Evolutionary conservation across 208 protist genomes (phyloP), one percentile per base, ranked within the genome.

Genomic region (Vickermania spadyakhi): DNA sequence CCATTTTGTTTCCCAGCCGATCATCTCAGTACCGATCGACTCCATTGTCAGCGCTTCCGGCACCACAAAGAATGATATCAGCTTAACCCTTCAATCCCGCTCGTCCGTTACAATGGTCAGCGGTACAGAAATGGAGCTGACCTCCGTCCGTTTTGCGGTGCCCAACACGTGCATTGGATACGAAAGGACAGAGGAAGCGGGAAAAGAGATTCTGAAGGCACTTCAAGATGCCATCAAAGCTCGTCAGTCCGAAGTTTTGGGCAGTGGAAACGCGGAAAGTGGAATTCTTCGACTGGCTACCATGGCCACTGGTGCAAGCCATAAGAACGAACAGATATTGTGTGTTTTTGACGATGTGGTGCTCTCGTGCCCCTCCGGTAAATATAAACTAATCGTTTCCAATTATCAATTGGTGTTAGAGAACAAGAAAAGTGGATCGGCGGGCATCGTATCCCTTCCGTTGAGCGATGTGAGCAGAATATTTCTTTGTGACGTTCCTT

Each of bases 11-110:
- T 67, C 73, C 3, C 74, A 66, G 31, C 71, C 77, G 0, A 81
- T 91, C 41, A 27, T 94, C 21, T 69, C 73, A 56, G 71, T 94
- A 27, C 84, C 87, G 31, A 55, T 94, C 52, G 79, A 81, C 1
- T 54, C 66, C 26, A 81, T 94, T 55, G 74, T 75, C 1, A 87
- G 68, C 36, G 87, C 79, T 0, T 78, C 79, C 0, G 79, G 72
- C 28, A 89, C 82, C 7, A 90, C 87, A 0, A 87, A 86, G 58
- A 94, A 94, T 42, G 84, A 91, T 59, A 62, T 94, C 23, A 85
- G 72, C 14, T 66, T 94, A 42, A 57, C 62, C 0, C 57, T 94
- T 64, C 36, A 45, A 45, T 18, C 36, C 18, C 80, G 77, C 22
- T 79, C 83, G 11, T 53, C 75, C 25, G 18, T 70, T 21, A 77